Conservation (phyloP, 2,329 filamentous ascomycete genomes). For the Grosmannia clavigera region DNA sequence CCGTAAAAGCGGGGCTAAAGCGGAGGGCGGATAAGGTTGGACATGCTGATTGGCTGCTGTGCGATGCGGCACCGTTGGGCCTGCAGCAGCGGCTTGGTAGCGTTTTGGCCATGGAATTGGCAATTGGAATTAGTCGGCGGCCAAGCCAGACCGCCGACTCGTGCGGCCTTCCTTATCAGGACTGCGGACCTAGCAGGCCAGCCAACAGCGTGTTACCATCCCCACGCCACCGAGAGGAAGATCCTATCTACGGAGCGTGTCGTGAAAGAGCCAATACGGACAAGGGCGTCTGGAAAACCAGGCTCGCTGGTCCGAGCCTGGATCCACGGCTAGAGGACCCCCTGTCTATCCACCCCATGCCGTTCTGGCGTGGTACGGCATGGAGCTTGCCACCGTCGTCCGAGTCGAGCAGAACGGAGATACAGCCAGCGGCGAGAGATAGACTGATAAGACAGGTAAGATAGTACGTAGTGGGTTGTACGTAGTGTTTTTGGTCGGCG, state of each 20-base stretch:
- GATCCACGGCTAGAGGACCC: background rate
- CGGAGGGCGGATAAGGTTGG: background rate
- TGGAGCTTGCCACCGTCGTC: background rate
- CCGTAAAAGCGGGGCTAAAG: background rate
- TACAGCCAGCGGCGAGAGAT: no score
- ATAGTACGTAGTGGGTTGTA: no score
- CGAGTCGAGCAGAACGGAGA: no score
- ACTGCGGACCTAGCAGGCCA: background rate
- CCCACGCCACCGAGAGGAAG: no score
- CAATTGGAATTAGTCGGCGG: background rate
- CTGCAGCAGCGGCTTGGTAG: background rate
- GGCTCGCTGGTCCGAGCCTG: background rate
- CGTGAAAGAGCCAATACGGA: no score
- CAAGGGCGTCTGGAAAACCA: no score
- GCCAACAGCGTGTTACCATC: background rate
- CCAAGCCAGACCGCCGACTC: no score
- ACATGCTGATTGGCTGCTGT: background rate
- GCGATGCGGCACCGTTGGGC: background rate
- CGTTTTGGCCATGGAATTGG: background rate
- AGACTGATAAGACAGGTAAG: no score
- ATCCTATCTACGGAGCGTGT: no score
- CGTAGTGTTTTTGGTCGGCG: background rate
- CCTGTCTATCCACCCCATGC: no score
- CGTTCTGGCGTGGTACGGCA: background rate
- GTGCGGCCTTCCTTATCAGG: conserved; percentile 1